phyloP scores from a whole-genome alignment of 1,284 basidiomycete genomes.

The Volvariella volvacea region DNA sequence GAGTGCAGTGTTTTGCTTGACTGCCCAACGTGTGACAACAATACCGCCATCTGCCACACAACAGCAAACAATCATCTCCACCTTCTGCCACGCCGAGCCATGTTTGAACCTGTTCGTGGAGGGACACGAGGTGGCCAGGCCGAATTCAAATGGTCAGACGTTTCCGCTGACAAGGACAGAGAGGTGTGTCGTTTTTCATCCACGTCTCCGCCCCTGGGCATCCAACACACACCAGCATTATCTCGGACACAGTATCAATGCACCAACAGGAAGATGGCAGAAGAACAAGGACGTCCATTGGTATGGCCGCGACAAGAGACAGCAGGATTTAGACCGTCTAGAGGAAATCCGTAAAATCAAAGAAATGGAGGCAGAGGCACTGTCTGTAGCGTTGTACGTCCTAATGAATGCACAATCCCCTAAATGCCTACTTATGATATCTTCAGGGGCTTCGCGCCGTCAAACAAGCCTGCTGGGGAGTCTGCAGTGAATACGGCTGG shows the following conservation, averaged over 20 bases:
- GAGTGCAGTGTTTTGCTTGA: slow-evolving; percentile 1
- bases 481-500: slow-evolving; percentile 11
- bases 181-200: slow-evolving; percentile 46
- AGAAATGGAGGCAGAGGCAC: slow-evolving; percentile 81
- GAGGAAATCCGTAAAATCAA: slow-evolving; percentile 80
- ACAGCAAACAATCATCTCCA: not conserved
- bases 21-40: not conserved
- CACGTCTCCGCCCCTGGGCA: not conserved
- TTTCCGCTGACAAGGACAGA: slow-evolving; percentile 85
- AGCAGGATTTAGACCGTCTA: slow-evolving; percentile 36
- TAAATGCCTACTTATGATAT: no score
- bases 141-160: slow-evolving; percentile 90
- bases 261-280: slow-evolving; percentile 90
- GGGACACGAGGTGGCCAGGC: slow-evolving; percentile 86
- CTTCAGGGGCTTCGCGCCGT: slow-evolving; percentile 56
- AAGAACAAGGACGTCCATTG: slow-evolving; percentile 94
- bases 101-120: slow-evolving; percentile 79
- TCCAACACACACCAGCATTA: slow-evolving; percentile 58
- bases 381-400: slow-evolving; percentile 71
- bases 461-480: slow-evolving; percentile 27
- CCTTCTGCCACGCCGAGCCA: slow-evolving; percentile 18
- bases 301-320: slow-evolving; percentile 67
- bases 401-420: not conserved
- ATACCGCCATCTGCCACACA: not conserved
- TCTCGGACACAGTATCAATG: slow-evolving; percentile 87